Conservation (phyloP, 768 basidiomycete species). For the Ramaria rubella region DNA sequence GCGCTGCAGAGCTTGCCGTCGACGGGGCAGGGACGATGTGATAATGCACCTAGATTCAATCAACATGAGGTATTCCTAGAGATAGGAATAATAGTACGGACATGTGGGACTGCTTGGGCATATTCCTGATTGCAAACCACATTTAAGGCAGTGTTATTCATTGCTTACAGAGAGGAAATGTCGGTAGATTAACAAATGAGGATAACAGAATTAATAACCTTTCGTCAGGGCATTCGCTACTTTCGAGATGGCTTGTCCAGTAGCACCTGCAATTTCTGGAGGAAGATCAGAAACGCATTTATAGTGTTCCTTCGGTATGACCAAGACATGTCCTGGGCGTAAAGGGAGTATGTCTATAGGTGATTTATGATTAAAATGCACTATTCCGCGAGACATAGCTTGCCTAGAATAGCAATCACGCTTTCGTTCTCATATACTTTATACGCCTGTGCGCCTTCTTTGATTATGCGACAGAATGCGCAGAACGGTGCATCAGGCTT, state of each 20-base stretch:
- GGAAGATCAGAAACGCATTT: conserved; percentile 61
- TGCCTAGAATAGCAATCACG: conserved; percentile 61
- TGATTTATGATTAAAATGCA: conserved; percentile 2
- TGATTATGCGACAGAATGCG: conserved; percentile 61
- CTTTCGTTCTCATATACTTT: conserved; percentile 56
- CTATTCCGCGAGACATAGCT: conserved; percentile 1
- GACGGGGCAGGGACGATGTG: conserved; percentile 69
- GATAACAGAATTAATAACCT: conserved; percentile 34
- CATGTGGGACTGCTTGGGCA: conserved; percentile 75
- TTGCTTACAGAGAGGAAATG: conserved; percentile 30
- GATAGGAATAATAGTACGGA: conserved; percentile 24
- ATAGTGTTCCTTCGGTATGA: conserved; percentile 62
- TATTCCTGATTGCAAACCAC: conserved; percentile 80
- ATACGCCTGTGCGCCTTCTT: conserved; percentile 39
- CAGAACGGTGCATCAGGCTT: conserved; percentile 40
- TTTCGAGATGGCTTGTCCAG: conserved; percentile 52
- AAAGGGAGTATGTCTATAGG: conserved; percentile 59
- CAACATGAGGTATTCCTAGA: not conserved
- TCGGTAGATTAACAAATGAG: not conserved
- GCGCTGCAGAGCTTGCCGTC: conserved; percentile 23
- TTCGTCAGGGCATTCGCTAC: conserved; percentile 56
- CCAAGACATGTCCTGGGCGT: conserved; percentile 58
- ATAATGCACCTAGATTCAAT: conserved; percentile 53
- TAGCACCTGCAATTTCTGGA: conserved; percentile 48
- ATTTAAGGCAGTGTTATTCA: conserved; percentile 62